A percentile compares a stretch with the other conserved stretches of the same genome.
phyloP scores from a whole-genome alignment of 2,329 filamentous ascomycete species.

The Ophiocordyceps robertsii region DNA sequence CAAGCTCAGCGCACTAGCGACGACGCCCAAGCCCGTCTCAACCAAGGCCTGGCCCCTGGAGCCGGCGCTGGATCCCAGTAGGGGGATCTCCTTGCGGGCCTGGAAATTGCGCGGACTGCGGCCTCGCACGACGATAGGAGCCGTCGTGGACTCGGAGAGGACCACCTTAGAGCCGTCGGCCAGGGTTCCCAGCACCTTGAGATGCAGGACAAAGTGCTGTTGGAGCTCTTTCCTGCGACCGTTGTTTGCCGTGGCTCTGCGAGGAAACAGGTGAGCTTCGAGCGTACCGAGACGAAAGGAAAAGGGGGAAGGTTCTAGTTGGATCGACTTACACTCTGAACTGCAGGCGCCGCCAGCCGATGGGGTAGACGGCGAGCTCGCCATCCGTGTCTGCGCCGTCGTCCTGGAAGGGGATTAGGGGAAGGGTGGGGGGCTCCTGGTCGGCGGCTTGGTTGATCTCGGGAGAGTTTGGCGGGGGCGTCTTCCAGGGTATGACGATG shows the following conservation, averaged over 20 bases:
- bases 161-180: constrained; percentile 72
- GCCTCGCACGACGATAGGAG: constrained; percentile 85
- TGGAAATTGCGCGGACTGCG: constrained; percentile 92
- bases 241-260: constrained; percentile 85
- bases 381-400: constrained; percentile 49
- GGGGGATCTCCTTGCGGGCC: constrained; percentile 80
- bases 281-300: background rate
- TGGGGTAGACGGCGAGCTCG: constrained; percentile 80
- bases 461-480: constrained; percentile 67
- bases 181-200: constrained; percentile 76
- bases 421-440: constrained; percentile 75
- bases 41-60: constrained; percentile 64
- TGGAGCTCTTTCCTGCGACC: constrained; percentile 88
- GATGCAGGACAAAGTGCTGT: constrained; percentile 83
- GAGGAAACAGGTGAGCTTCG: background rate
- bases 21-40: constrained; percentile 48
- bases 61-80: constrained; percentile 63
- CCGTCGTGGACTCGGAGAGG: constrained; percentile 72
- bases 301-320: constrained; percentile 10
- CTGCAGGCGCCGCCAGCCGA: constrained; percentile 86
- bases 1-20: constrained; percentile 39
- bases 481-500: constrained; percentile 97
- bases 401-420: constrained; percentile 55
- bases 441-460: constrained; percentile 53
- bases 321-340: constrained; percentile 63